These are phyloP conservation scores for Nakaseomyces kungkrabaensis DNA, from an alignment of 1,139 yeast genomes.

Conservation along the genomic window DNA sequence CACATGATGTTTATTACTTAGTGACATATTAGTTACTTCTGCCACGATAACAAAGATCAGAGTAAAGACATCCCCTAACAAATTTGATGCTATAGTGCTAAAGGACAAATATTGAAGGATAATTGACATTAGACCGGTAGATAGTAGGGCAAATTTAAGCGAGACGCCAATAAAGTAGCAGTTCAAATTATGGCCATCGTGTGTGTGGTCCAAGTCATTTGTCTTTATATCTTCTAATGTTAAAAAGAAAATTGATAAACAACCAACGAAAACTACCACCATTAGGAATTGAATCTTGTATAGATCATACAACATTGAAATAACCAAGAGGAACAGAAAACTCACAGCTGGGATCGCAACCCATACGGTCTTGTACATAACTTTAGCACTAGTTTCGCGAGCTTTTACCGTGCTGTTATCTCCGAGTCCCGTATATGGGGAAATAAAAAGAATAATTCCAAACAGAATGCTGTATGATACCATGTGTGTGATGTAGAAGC, in stretches of 20 bases:
- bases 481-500: not conserved
- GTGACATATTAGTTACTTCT: constrained; percentile 7
- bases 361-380: not conserved
- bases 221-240: constrained; percentile 23
- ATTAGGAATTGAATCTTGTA: constrained; percentile 17
- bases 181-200: constrained; percentile 3
- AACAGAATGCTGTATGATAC: not conserved
- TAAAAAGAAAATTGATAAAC: constrained; percentile 18
- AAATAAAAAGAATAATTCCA: not conserved
- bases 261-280: constrained; percentile 21
- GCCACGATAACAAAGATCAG: constrained; percentile 13
- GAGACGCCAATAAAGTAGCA: constrained; percentile 14
- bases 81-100: constrained; percentile 14
- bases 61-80: constrained; percentile 12
- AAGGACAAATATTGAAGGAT: constrained; percentile 30
- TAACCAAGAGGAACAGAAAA: constrained; percentile 5
- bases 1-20: not conserved
- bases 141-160: constrained; percentile 15
- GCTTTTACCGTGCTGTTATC: not conserved
- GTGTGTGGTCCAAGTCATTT: constrained; percentile 8
- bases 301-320: constrained; percentile 6
- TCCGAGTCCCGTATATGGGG: not conserved
- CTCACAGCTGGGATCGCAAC: constrained; percentile 3
- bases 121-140: constrained; percentile 25
- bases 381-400: not conserved